Percentiles rank a stretch among this genome's conserved stretches.
phyloP scores from a whole-genome alignment of 257 asterid genomes.

The Solanum piurae region DNA sequence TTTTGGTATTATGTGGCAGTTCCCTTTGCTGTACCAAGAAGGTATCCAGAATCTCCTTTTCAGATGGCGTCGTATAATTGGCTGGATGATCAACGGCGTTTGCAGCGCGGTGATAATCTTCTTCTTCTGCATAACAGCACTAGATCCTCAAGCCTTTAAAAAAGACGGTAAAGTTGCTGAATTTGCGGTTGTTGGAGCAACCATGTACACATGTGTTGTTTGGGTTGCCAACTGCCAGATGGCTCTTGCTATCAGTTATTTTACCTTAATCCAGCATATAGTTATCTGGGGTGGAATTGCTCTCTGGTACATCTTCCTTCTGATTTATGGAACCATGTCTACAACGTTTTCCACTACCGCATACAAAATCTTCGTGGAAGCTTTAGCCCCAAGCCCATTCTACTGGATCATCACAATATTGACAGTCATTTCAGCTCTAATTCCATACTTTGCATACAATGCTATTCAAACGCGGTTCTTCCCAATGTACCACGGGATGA shows the following conservation, averaged over 20 bases:
- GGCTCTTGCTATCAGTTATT: constrained; percentile 79
- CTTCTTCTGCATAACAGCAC: constrained; percentile 49
- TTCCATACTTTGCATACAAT: constrained; percentile 49
- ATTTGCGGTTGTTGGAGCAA: constrained; percentile 51
- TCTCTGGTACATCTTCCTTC: constrained; percentile 70
- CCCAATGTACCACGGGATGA: constrained; percentile 72
- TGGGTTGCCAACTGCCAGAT: constrained; percentile 94
- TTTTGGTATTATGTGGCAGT: constrained; percentile 31
- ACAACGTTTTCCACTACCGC: constrained; percentile 46
- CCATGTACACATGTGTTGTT: constrained; percentile 74
- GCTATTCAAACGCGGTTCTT: constrained; percentile 34
- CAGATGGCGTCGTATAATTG: constrained; percentile 84
- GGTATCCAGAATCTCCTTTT: constrained; percentile 83
- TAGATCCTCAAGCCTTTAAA: constrained; percentile 55
- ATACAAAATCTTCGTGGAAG: constrained; percentile 54
- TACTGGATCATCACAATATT: constrained; percentile 46
- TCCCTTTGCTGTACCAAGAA: constrained; percentile 94
- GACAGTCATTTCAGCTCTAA: constrained; percentile 25
- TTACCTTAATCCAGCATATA: constrained; percentile 74
- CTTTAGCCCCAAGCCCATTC: constrained; percentile 59
- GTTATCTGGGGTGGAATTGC: constrained; percentile 88
- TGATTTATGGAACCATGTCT: constrained; percentile 56
- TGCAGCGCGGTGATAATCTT: constrained; percentile 57
- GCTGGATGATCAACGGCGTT: constrained; percentile 90
- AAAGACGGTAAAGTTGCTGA: constrained; percentile 57